Percentiles rank a stretch among this genome's conserved stretches.
Evolutionary conservation across 2,329 filamentous ascomycete genomes (phyloP).

Genomic region (Amylocarpus encephaloides): DNA sequence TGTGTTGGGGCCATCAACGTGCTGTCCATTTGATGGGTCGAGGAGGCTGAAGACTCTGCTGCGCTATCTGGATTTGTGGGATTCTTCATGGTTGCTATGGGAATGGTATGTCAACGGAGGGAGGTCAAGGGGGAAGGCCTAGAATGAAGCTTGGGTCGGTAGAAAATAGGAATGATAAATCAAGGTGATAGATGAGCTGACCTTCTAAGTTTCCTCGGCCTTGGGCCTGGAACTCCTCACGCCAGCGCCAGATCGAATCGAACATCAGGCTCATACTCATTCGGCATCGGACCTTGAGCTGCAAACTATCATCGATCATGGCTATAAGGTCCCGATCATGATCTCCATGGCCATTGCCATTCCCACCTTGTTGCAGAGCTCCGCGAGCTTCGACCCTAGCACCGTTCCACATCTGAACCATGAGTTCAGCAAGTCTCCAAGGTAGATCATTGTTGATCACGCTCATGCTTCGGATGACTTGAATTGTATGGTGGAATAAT

Average conservation of each 20-base stretch:
- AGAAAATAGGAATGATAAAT: not conserved
- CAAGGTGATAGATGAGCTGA: constrained; percentile 39
- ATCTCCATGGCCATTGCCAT: constrained; percentile 35
- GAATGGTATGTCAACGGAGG: constrained; percentile 20
- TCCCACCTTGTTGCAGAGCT: constrained; percentile 38
- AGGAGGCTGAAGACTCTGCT: constrained; percentile 65
- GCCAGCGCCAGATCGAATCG: constrained; percentile 81
- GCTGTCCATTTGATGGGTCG: constrained; percentile 56
- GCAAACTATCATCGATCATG: constrained; percentile 60
- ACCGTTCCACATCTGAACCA: constrained; percentile 79
- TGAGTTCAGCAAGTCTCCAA: constrained; percentile 74
- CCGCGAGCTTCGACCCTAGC: constrained; percentile 31
- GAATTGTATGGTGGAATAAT: constrained; percentile 66
- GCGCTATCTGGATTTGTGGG: constrained; percentile 79
- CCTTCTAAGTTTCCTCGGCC: constrained; percentile 65
- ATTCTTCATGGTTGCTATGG: constrained; percentile 65
- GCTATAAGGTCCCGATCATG: constrained; percentile 12
- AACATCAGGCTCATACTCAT: constrained; percentile 84
- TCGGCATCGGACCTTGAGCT: constrained; percentile 74
- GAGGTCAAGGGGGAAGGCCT: not conserved
- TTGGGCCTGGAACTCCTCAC: constrained; percentile 68
- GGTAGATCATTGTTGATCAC: constrained; percentile 73
- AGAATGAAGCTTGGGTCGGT: not conserved
- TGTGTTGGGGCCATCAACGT: constrained; percentile 44
- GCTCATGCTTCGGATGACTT: constrained; percentile 64